Base-by-base conservation (phyloP, 768 basidiomycete genomes). In the Serendipita vermifera region DNA sequence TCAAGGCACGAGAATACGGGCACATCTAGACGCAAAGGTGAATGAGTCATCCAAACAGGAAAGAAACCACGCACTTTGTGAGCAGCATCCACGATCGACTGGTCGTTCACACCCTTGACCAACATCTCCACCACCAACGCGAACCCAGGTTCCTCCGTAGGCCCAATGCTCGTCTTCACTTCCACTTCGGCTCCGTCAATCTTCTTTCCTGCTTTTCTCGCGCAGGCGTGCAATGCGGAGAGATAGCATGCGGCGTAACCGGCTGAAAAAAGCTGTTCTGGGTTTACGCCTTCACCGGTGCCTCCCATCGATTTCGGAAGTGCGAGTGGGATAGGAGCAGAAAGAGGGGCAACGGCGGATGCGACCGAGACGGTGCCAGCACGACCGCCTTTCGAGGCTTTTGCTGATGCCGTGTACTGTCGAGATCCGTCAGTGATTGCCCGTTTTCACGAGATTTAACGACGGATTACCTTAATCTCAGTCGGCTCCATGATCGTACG, bases 141-240 rank as follows among this genome's bases (percentile, higher is more conserved):
- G 22, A 22, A 51, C 9, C 46, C 46, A 9, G 26, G 22, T 3
- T 5, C 46, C 26, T 51, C 46, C 17, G 46, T 51, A 22, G 46
- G 46, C 32, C 46, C 46, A 51, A 51, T 51, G 17, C 46, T 51
- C 1, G 46, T 51, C 46, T 51, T 51, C 22, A 51, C 46, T n/a
- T 51, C 46, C 5, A 51, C 46, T 31, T 51, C 46, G 29, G 32
- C n/a, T 31, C 32, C 22, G 24, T 51, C 46, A 15, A n/a, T 22
- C 3, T 22, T 20, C 24, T 29, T 51, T 15, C 29, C 29, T 15
- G 29, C 9, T 5, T 15, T 51, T 31, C 27, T 51, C 27, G 46
- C 46, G 24, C 46, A 51, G 2, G 46, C 46, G 22, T 9, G 5
- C 7, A 51, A n/a, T n/a, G 46, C 46, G 7, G 22, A 15, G 24